These are phyloP conservation scores for Mycena floridula DNA, from an alignment of 768 basidiomycete species.

Conservation along the genomic window DNA sequence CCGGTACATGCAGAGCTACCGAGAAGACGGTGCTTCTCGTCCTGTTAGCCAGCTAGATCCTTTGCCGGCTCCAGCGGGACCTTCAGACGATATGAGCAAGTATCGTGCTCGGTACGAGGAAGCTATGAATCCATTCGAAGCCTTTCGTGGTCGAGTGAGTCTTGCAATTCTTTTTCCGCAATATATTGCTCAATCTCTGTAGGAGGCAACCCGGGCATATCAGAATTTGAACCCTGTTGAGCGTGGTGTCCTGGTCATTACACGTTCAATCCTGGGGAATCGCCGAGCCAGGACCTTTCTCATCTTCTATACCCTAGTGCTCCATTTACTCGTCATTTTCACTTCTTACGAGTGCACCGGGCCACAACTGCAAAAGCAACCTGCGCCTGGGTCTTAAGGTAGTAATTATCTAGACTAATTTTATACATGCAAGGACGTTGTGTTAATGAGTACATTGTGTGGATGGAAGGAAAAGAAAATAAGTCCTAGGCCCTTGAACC, in stretches of 20 bases:
- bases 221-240: conserved; percentile 89
- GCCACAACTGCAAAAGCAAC: conserved; percentile 44
- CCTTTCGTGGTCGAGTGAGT: conserved; percentile 89
- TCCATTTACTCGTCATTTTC: conserved; percentile 80
- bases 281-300: conserved; percentile 87
- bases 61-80: conserved; percentile 41
- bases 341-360: conserved; percentile 70
- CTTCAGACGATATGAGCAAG: conserved; percentile 72
- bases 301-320: conserved; percentile 74
- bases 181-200: conserved; percentile 2
- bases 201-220: conserved; percentile 96
- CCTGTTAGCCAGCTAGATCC: conserved; percentile 63
- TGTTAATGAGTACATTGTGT: conserved; percentile 5
- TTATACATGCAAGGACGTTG: neutral
- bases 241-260: conserved; percentile 78
- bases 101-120: conserved; percentile 93
- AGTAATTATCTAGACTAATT: conserved; percentile 1
- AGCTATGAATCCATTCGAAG: conserved; percentile 97
- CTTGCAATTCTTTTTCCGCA: neutral
- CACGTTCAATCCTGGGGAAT: conserved; percentile 82
- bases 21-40: conserved; percentile 60
- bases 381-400: conserved; percentile 31
- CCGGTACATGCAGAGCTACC: conserved; percentile 96
- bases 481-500: conserved; percentile 15
- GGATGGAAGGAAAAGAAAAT: conserved; percentile 7